Evolutionary conservation across 345 rosid genomes (phyloP).

Genomic region (Passiflora organensis): DNA sequence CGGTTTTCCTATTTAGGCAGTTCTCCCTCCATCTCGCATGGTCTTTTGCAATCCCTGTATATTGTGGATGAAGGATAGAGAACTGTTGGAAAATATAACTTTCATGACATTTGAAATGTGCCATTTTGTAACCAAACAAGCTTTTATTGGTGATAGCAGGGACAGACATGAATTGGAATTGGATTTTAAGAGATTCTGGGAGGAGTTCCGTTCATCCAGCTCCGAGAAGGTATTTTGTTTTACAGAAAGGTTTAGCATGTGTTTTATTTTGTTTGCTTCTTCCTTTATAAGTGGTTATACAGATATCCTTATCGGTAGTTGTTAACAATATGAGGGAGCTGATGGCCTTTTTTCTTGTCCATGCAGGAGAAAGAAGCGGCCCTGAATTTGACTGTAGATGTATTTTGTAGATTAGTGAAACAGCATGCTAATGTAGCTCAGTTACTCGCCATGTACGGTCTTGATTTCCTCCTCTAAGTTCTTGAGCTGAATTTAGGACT

Average conservation of each 20-base stretch:
- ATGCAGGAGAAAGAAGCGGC: slow-evolving; percentile 99
- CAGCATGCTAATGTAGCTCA: slow-evolving; percentile 90
- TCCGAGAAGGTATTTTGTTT: slow-evolving; percentile 65
- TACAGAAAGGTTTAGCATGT: neutral
- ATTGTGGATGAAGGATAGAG: too few relatives aligned
- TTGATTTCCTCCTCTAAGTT: slow-evolving; percentile 13
- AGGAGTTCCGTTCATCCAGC: slow-evolving; percentile 97
- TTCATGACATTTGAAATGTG: too few relatives aligned
- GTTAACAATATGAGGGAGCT: slow-evolving; percentile 7
- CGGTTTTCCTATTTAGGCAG: too few relatives aligned
- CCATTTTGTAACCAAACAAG: too few relatives aligned
- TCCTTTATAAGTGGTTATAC: neutral
- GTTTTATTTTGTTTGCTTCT: slow-evolving; percentile 2
- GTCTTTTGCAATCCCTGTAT: neutral
- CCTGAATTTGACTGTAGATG: slow-evolving; percentile 82
- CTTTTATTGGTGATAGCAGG: slow-evolving; percentile 35
- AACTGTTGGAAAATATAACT: too few relatives aligned
- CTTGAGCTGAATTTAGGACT: neutral
- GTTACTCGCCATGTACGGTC: slow-evolving; percentile 80
- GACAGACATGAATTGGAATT: slow-evolving; percentile 85
- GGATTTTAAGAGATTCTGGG: slow-evolving; percentile 99
- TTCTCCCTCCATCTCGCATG: too few relatives aligned
- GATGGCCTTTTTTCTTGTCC: slow-evolving; percentile 26
- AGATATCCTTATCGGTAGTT: neutral
- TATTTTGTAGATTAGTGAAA: slow-evolving; percentile 98